Conservation (phyloP, 257 asterid genomes). For the Ilex aquifolium region DNA sequence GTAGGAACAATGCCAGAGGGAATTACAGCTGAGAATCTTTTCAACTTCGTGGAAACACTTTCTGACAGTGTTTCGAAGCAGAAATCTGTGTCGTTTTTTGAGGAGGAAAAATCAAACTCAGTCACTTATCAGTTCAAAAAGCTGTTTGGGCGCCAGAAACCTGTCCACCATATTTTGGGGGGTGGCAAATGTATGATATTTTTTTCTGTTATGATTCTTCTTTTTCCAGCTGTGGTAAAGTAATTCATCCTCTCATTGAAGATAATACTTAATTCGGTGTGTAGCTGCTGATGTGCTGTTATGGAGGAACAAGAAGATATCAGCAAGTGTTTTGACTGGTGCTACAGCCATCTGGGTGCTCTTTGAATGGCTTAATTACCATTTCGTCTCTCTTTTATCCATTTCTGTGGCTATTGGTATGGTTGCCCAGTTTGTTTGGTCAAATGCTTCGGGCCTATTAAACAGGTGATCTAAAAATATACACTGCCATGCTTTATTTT, state of each 20-base stretch:
- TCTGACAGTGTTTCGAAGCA: constrained; percentile 50
- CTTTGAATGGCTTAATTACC: constrained; percentile 79
- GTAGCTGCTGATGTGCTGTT: constrained; percentile 83
- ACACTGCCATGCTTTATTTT: background rate
- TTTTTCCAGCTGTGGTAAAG: background rate
- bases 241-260: background rate
- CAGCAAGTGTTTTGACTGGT: constrained; percentile 53
- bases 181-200: constrained; percentile 71
- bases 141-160: constrained; percentile 81
- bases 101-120: constrained; percentile 37
- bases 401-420: constrained; percentile 46
- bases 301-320: constrained; percentile 88
- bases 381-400: constrained; percentile 61
- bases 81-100: constrained; percentile 45
- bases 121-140: constrained; percentile 41
- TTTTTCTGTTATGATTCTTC: background rate
- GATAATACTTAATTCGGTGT: background rate
- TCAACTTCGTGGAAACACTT: constrained; percentile 59
- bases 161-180: constrained; percentile 67
- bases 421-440: constrained; percentile 61
- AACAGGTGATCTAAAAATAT: constrained; percentile 26
- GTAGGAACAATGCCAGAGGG: constrained; percentile 64
- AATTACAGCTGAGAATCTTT: constrained; percentile 55
- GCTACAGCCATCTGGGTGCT: constrained; percentile 74
- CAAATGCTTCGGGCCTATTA: constrained; percentile 48